Percentiles rank a stretch among this genome's conserved stretches.
These are phyloP conservation scores for Corylus americana DNA, from an alignment of 306 rosid genomes.

Conservation along the genomic window DNA sequence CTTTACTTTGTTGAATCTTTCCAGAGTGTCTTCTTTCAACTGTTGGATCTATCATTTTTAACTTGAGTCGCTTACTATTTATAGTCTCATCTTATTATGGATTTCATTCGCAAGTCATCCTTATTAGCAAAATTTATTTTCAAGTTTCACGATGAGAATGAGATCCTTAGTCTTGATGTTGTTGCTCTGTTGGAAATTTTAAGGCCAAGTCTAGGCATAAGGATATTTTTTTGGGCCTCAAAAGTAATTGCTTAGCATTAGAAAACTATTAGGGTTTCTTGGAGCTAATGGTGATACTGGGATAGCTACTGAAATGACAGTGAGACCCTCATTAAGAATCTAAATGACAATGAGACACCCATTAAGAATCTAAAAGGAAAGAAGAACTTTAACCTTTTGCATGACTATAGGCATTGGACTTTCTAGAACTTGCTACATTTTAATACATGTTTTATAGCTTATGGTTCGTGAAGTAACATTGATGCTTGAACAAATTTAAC, in stretches of 20 bases:
- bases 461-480: background rate
- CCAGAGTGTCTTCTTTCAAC: background rate
- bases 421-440: background rate
- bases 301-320: background rate
- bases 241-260: background rate
- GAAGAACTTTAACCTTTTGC: background rate
- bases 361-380: background rate
- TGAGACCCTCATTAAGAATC: too few species aligned
- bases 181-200: background rate
- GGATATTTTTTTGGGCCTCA: background rate
- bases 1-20: background rate
- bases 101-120: background rate
- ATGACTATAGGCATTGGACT: background rate
- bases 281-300: background rate
- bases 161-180: slow-evolving; percentile 2
- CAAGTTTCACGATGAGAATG: background rate
- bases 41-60: background rate
- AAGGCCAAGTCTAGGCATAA: background rate
- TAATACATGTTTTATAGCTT: background rate
- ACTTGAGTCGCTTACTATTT: background rate
- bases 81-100: background rate
- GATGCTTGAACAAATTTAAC: background rate
- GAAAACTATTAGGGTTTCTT: background rate
- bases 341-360: background rate
- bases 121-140: background rate